A percentile compares a stretch with the other conserved stretches of the same genome.
These are phyloP conservation scores for Cryptococcus amylolentus DNA, from an alignment of 1,284 basidiomycete genomes.

Conservation along the genomic window DNA sequence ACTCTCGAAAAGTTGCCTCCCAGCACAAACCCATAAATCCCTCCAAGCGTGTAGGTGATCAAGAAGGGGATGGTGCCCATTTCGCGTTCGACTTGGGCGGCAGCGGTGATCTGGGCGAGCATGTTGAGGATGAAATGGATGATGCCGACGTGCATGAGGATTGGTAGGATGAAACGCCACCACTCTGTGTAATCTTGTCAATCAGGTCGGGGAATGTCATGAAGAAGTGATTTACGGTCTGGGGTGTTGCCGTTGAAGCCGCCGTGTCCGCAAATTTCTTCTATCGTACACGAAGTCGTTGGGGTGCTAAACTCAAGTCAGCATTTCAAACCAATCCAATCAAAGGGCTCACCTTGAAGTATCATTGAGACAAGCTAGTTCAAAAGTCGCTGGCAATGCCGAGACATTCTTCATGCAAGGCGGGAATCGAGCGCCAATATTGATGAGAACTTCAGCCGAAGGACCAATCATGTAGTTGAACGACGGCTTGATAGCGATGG, in stretches of 20 bases:
- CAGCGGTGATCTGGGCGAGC: slow-evolving; percentile 70
- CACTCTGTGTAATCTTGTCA: slow-evolving; percentile 25
- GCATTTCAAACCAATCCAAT: not conserved
- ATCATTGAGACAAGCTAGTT: slow-evolving; percentile 61
- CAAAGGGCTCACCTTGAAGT: slow-evolving; percentile 31
- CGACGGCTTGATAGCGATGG: slow-evolving; percentile 71
- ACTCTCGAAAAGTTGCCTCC: slow-evolving; percentile 89
- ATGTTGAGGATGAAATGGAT: slow-evolving; percentile 85
- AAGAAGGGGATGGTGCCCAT: slow-evolving; percentile 68
- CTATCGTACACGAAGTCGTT: slow-evolving; percentile 66
- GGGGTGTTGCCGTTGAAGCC: slow-evolving; percentile 66
- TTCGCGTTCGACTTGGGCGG: slow-evolving; percentile 40
- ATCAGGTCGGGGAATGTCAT: not conserved
- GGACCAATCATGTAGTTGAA: slow-evolving; percentile 93
- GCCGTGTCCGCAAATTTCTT: slow-evolving; percentile 82
- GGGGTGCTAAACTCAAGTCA: slow-evolving; percentile 56
- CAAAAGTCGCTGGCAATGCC: slow-evolving; percentile 60
- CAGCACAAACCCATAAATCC: slow-evolving; percentile 76
- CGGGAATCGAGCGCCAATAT: slow-evolving; percentile 83
- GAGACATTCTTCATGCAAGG: slow-evolving; percentile 55
- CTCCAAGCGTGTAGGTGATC: slow-evolving; percentile 79
- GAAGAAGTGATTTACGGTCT: slow-evolving; percentile 69
- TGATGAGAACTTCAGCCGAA: slow-evolving; percentile 75
- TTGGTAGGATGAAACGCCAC: slow-evolving; percentile 71
- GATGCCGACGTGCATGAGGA: slow-evolving; percentile 89